These are phyloP conservation scores for Pleurotus tuoliensis DNA, from an alignment of 768 basidiomycete species.

Conservation along the genomic window DNA sequence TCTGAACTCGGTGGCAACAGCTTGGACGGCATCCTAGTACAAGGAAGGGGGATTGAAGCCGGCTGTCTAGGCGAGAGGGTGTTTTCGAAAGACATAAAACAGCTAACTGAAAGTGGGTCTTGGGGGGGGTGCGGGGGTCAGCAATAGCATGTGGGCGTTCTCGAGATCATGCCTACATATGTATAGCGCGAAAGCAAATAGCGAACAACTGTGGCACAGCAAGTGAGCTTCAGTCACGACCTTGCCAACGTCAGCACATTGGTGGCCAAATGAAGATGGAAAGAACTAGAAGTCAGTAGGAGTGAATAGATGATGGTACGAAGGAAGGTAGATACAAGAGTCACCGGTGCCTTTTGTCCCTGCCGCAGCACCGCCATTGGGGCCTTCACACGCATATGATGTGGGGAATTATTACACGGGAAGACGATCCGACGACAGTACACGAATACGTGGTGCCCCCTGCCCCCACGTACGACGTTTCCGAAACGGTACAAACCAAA, in stretches of 20 bases:
- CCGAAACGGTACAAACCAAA: too few species aligned
- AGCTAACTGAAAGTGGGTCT: slow-evolving; percentile 1
- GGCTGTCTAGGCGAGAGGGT: not conserved
- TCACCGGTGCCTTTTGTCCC: slow-evolving; percentile 21
- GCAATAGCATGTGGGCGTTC: slow-evolving; percentile 5
- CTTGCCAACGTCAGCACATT: slow-evolving; percentile 6
- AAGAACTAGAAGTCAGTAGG: slow-evolving; percentile 3
- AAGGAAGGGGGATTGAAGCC: not conserved
- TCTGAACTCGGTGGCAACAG: not conserved
- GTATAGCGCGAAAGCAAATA: not conserved
- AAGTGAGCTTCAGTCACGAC: slow-evolving; percentile 12
- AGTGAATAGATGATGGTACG: slow-evolving; percentile 21
- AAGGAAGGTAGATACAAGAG: slow-evolving; percentile 20
- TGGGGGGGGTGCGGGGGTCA: not conserved
- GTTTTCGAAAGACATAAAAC: not conserved
- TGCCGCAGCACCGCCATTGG: slow-evolving; percentile 24
- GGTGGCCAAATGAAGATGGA: slow-evolving; percentile 9
- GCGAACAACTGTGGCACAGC: slow-evolving; percentile 2
- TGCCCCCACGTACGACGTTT: too few species aligned
- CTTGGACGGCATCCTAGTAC: not conserved
- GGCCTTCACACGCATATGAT: slow-evolving; percentile 20
- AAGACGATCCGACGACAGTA: not conserved
- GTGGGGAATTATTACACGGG: not conserved
- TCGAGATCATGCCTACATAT: slow-evolving; percentile 5
- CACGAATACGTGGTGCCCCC: not conserved